phyloP scores from a whole-genome alignment of 2,329 filamentous ascomycete genomes.

The Pseudogymnoascus sp. region DNA sequence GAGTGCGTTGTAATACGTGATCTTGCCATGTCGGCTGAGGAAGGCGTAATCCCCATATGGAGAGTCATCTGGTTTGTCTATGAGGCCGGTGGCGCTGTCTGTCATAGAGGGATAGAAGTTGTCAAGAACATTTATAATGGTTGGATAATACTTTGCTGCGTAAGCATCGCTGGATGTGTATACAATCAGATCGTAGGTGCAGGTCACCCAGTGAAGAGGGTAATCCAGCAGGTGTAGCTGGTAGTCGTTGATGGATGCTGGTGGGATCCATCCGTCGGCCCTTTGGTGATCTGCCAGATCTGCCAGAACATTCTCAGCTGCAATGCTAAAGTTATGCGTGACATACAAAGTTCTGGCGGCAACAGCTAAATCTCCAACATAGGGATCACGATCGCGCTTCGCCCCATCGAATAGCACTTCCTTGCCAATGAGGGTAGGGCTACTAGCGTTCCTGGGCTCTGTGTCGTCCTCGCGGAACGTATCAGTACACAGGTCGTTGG shows the following conservation, averaged over 20 bases:
- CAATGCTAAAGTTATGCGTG: conserved; percentile 36
- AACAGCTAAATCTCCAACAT: conserved; percentile 45
- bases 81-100: conserved; percentile 32
- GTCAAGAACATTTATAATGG: conserved; percentile 37
- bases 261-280: conserved; percentile 46
- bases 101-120: conserved; percentile 39
- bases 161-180: conserved; percentile 41
- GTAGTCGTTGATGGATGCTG: conserved; percentile 38
- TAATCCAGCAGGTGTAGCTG: conserved; percentile 44
- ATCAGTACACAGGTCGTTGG: conserved; percentile 42
- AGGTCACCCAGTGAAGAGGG: conserved; percentile 45
- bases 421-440: conserved; percentile 37
- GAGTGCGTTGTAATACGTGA: conserved; percentile 46
- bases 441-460: conserved; percentile 39
- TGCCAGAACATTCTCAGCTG: conserved; percentile 40
- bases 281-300: conserved; percentile 43
- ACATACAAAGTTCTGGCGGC: conserved; percentile 41
- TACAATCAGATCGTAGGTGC: conserved; percentile 40
- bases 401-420: conserved; percentile 43
- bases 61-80: conserved; percentile 35
- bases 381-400: conserved; percentile 46
- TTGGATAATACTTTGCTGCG: conserved; percentile 35
- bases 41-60: conserved; percentile 47
- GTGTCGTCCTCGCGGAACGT: conserved; percentile 40
- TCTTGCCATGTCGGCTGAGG: conserved; percentile 37